These are phyloP conservation scores for Austroboletus novae-zelandiae DNA, from an alignment of 1,284 basidiomycete species.

Conservation along the genomic window DNA sequence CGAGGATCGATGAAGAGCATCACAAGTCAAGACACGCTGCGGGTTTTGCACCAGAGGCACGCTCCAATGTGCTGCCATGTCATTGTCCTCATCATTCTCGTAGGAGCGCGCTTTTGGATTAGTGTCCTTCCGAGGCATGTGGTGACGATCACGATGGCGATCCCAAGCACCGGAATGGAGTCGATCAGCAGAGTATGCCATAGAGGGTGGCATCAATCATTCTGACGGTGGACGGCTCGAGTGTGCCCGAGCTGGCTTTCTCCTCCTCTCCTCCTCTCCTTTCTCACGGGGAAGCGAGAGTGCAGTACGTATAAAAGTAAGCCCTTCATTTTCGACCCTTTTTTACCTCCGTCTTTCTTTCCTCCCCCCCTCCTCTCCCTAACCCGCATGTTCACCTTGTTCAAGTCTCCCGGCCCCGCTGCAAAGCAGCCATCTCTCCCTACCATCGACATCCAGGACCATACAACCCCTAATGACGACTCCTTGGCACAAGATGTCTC, in stretches of 20 bases:
- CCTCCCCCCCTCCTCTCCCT: neutral
- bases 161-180: neutral
- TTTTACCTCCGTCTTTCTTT: slow-evolving; percentile 1
- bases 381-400: slow-evolving; percentile 25
- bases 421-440: slow-evolving; percentile 16
- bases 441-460: slow-evolving; percentile 9
- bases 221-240: neutral
- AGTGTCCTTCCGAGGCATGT: too few species aligned
- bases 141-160: too few species aligned
- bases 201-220: neutral
- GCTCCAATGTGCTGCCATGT: too few species aligned
- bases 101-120: too few species aligned
- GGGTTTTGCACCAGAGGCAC: too few species aligned
- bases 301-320: slow-evolving; percentile 31
- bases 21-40: too few species aligned
- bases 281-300: slow-evolving; percentile 33
- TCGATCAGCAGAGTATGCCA: neutral
- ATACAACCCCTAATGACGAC: slow-evolving; percentile 1
- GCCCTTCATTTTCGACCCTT: slow-evolving; percentile 7
- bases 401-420: slow-evolving; percentile 20
- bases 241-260: neutral
- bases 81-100: too few species aligned
- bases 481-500: neutral
- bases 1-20: too few species aligned
- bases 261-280: slow-evolving; percentile 5